A percentile compares a stretch with the other conserved stretches of the same genome.
These are phyloP conservation scores for Pichia sp. DNA, from an alignment of 1,139 yeast species.

Conservation along the genomic window DNA sequence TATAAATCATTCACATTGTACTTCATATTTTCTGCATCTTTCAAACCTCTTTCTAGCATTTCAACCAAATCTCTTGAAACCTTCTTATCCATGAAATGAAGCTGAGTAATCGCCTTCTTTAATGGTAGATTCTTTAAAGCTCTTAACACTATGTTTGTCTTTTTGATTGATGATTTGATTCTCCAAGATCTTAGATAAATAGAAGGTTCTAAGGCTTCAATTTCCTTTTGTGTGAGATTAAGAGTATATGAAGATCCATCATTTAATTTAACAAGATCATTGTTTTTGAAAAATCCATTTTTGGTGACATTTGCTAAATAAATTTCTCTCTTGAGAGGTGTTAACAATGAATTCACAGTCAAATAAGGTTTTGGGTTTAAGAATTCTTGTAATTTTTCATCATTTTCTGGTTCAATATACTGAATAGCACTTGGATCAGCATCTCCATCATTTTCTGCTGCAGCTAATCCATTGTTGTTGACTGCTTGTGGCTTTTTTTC, in stretches of 20 bases:
- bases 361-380: slow-evolving; percentile 32
- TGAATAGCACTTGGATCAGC: slow-evolving; percentile 5
- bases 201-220: slow-evolving; percentile 77
- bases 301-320: slow-evolving; percentile 52
- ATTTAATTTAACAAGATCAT: slow-evolving; percentile 44
- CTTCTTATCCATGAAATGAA: slow-evolving; percentile 79
- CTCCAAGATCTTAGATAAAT: slow-evolving; percentile 71
- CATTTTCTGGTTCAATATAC: slow-evolving; percentile 27
- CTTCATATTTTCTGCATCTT: slow-evolving; percentile 57
- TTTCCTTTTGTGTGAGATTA: slow-evolving; percentile 52
- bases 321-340: slow-evolving; percentile 67
- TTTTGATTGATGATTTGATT: slow-evolving; percentile 78
- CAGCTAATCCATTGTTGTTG: slow-evolving; percentile 4
- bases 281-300: slow-evolving; percentile 71
- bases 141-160: slow-evolving; percentile 75
- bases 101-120: slow-evolving; percentile 80
- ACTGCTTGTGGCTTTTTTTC: neutral
- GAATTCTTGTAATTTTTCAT: slow-evolving; percentile 33
- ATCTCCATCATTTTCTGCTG: slow-evolving; percentile 7
- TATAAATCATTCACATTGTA: slow-evolving; percentile 56
- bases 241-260: slow-evolving; percentile 38
- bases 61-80: slow-evolving; percentile 75
- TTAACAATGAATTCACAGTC: slow-evolving; percentile 40
- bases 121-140: slow-evolving; percentile 61
- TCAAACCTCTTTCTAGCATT: slow-evolving; percentile 62